Conservation (phyloP, 2,329 filamentous ascomycete genomes). For the Aspergillus luchuensis region DNA sequence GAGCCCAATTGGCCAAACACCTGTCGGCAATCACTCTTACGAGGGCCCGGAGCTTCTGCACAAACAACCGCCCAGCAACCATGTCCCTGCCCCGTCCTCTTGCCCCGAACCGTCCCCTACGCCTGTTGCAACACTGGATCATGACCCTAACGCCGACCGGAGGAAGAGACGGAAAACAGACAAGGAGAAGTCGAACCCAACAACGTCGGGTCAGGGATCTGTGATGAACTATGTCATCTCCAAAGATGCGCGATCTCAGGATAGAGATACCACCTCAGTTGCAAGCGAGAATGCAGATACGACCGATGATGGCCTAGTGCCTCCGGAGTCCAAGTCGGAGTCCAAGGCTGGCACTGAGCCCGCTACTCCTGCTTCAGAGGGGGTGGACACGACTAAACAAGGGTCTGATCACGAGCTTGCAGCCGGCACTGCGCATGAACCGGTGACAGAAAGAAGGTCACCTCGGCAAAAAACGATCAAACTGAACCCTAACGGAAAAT, state of each 20-base stretch:
- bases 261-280: not conserved
- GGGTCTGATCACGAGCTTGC: not conserved
- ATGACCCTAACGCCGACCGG: slow-evolving; percentile 36
- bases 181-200: slow-evolving; percentile 9
- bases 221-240: not conserved
- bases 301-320: not conserved
- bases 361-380: too few relatives aligned
- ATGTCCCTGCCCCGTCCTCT: not conserved
- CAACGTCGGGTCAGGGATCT: not conserved
- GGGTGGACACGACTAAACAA: not conserved
- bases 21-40: slow-evolving; percentile 12
- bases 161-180: slow-evolving; percentile 41
- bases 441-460: slow-evolving; percentile 28
- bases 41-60: not conserved
- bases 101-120: slow-evolving; percentile 6
- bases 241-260: not conserved
- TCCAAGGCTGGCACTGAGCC: too few relatives aligned
- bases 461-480: slow-evolving; percentile 56
- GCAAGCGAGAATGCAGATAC: not conserved
- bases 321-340: too few relatives aligned
- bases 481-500: slow-evolving; percentile 47
- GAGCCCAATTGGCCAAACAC: slow-evolving; percentile 5
- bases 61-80: not conserved
- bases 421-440: not conserved
- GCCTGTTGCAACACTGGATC: slow-evolving; percentile 22